These are phyloP conservation scores for Aethionema arabicum DNA, from an alignment of 345 rosid genomes.

Conservation along the genomic window DNA sequence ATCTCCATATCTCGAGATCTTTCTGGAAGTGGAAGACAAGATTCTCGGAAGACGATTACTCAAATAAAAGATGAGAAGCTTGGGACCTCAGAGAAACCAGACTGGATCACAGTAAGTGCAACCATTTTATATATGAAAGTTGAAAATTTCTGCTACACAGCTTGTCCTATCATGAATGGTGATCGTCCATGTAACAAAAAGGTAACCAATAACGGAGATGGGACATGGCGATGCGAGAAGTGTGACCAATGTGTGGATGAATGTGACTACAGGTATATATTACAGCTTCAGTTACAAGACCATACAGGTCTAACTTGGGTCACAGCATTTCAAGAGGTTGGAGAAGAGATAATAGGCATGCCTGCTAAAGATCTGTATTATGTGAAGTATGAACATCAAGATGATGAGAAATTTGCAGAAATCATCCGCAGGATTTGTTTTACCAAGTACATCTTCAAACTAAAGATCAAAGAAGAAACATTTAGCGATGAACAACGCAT, in stretches of 20 bases:
- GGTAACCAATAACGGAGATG: slow-evolving; percentile 88
- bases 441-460: slow-evolving; percentile 64
- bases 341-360: slow-evolving; percentile 83
- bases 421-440: slow-evolving; percentile 67
- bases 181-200: slow-evolving; percentile 85
- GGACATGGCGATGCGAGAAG: slow-evolving; percentile 85
- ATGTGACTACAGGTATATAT: slow-evolving; percentile 78
- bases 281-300: slow-evolving; percentile 91
- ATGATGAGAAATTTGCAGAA: slow-evolving; percentile 68
- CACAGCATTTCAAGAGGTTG: slow-evolving; percentile 87
- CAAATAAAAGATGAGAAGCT: slow-evolving; percentile 90
- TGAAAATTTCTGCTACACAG: slow-evolving; percentile 92
- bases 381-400: slow-evolving; percentile 57
- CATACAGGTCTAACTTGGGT: slow-evolving; percentile 86
- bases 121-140: slow-evolving; percentile 59
- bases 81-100: slow-evolving; percentile 93
- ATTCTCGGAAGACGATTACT: slow-evolving; percentile 61
- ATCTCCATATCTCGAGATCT: slow-evolving; percentile 77
- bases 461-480: slow-evolving; percentile 89
- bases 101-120: slow-evolving; percentile 77
- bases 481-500: slow-evolving; percentile 87
- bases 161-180: slow-evolving; percentile 79
- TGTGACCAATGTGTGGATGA: slow-evolving; percentile 72
- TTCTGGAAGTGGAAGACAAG: slow-evolving; percentile 50
- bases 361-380: slow-evolving; percentile 72